phyloP scores from a whole-genome alignment of 371 early-diverging fungal species.

The Edhazardia aedis region DNA sequence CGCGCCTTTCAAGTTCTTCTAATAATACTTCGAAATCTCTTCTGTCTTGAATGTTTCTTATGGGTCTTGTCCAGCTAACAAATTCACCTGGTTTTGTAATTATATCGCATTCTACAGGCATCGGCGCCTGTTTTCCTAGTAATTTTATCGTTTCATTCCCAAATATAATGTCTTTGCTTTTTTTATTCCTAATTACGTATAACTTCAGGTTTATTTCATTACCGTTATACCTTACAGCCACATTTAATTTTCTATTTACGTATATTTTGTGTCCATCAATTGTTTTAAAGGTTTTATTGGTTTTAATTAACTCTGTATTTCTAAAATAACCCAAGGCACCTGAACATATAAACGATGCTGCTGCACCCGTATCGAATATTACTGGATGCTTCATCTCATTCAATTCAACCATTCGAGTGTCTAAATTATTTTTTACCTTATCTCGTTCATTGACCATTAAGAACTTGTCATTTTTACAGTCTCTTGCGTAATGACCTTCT shows the following conservation, averaged over 20 bases:
- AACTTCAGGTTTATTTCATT: background rate
- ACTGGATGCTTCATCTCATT: background rate
- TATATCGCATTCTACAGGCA: constrained; percentile 1
- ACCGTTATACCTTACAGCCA: background rate
- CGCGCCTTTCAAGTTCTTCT: background rate
- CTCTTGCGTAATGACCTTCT: background rate
- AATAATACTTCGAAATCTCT: constrained; percentile 1
- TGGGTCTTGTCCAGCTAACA: constrained; percentile 4
- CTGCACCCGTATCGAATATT: background rate
- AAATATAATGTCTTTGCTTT: background rate
- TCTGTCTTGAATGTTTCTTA: background rate
- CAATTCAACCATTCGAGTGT: background rate
- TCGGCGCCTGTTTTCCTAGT: background rate
- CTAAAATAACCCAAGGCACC: background rate
- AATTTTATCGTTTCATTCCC: background rate
- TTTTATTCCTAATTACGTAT: background rate
- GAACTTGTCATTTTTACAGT: no score
- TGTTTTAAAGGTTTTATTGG: background rate
- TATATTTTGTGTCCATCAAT: background rate
- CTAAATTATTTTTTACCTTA: background rate
- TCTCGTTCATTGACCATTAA: no score
- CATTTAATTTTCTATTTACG: background rate
- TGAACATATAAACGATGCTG: background rate
- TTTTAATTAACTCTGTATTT: background rate
- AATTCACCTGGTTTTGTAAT: background rate